Base-by-base conservation (phyloP, 805 yeast species). In the Tetrapisispora taiwanensis region DNA sequence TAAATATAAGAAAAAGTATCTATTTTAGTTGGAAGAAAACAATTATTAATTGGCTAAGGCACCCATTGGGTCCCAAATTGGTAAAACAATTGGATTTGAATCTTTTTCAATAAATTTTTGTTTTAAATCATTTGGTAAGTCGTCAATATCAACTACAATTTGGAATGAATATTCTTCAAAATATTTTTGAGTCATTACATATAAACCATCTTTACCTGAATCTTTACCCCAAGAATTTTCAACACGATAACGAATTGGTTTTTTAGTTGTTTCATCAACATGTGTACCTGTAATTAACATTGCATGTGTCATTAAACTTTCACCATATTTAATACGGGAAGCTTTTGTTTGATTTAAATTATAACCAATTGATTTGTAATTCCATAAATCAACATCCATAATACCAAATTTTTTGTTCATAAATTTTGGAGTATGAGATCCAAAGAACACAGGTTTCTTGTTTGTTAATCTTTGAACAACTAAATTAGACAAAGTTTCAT, bases 301-400 rank as follows among this genome's bases (percentile, higher is more conserved):
- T 31, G 95, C 95, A 57, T 86, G 95, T 14, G 94, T 86, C 94
- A 86, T 84, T 50, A 78, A 67, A 20, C 88, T 80, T 50, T 85
- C 79, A 46, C 78, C 78, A 51, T 82, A 79, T 47, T 71, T 65
- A 48, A 87, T 78, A 50, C 95, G 70, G 41, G 86, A 81, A 18
- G 78, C 78, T 68, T 87, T 86, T 41, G 60, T 48, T 54, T 74
- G 70, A 42, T 74, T 68, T 55, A 73, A 65, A 43, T 70, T 60
- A 70, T 78, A 71, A 39, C 79, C 78, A 54, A 78, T 72, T 1
- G 72, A 71, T 49, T 74, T 67, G 63, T 78, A 84, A 54, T 82
- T 80, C 76, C 79, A 86, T 18, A 82, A 72, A 34, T 74, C 72
- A 18, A 76, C 65, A 58, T 85, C 95, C 74, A 87, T 80, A 39